Base-by-base conservation (phyloP, 2,329 filamentous ascomycete species). In the Botrytis byssoidea region DNA sequence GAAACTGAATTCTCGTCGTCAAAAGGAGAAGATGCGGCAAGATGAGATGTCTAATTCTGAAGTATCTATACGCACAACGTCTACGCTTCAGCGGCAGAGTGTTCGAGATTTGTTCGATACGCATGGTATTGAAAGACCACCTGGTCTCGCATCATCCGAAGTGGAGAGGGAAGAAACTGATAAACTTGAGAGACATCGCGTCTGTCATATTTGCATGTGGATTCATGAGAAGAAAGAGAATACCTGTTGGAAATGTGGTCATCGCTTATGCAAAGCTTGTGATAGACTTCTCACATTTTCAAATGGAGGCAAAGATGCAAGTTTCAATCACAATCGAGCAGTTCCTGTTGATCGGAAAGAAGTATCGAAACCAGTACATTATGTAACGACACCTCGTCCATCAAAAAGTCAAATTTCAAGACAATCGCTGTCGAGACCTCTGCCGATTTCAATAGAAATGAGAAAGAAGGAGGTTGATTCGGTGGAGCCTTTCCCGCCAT, bases 181-280 rank as follows among this genome's bases (percentile, higher is more conserved):
- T 18, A 44, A 35, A 51, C 4, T 77, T 72, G 74, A 51, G 16
- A 48, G 60, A 22, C 70, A 74, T 59, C 83, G 82, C 70, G 79
- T 85, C 40, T 89, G 87, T 74, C 87, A 88, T 76, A 80, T 86
- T 16, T 89, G 87, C 76, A 84, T 83, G 20, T 82, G 83, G 63
- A 81, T 73, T 35, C 77, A 80, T 59, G 82, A 85, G 55, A 81
- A 78, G 63, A 80, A 81, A 20, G 80, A 81, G 44, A 80, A 80
- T 14, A 82, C 82, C 64, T 89, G 87, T 76, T 78, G 81, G 44
- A 83, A 83, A 60, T 89, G 87, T 76, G 86, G 85, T 1, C 88
- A 89, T 77, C 83, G 82, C 16, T 83, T 87, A 25, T 89, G 87
- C 76, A 75, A 80, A 46, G 84, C 84, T 72, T 89, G 87, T 75